Evolutionary conservation across 2,329 filamentous ascomycete species (phyloP), one percentile per base, ranked within the genome.

Genomic region (Aspergillus neoniger): DNA sequence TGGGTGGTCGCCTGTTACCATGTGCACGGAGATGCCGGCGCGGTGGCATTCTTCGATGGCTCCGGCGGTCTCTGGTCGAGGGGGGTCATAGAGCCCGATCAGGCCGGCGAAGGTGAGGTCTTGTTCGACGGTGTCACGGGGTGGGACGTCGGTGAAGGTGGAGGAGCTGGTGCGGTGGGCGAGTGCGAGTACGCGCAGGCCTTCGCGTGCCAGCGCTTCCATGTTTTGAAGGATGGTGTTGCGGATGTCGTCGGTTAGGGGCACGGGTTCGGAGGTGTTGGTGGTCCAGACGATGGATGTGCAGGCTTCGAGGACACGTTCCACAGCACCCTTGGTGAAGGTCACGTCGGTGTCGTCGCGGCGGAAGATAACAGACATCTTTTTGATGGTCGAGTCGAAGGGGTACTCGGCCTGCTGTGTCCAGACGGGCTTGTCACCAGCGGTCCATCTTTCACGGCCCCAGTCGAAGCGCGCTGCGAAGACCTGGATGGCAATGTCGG

Each of bases 71-170:
- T 96, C 92, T 2, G 87, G 85, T 1, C 92, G 90, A 58, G 91
- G 92, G 3, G 92, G 92, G 67, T 96, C 92, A 72, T 95, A 94
- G 64, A 96, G 89, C 58, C 91, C 92, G 52, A 90, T 88, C 9
- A 96, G 83, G n/a, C 92, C 93, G 14, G 91, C 84, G 63, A 96
- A 90, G 3, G 82, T 84, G 32, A 96, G 84, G 30, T 85, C 81
- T 38, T 80, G 79, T 72, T 96, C 92, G 14, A 94, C 83, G 4
- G 82, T 77, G 5, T 80, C 77, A 5, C 92, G 89, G 17, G 69
- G 63, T 21, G 70, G 68, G 6, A 68, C 63, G 12, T 69, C 68
- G 7, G 66, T 67, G 15, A 30, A 30, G 15, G 8, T 60, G 55
- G 9, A 65, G 4, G 25, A 59, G 15, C n/a, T 59, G 1, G 28